Evolutionary conservation across 768 basidiomycete genomes (phyloP).

Genomic region (Auricularia cornea): DNA sequence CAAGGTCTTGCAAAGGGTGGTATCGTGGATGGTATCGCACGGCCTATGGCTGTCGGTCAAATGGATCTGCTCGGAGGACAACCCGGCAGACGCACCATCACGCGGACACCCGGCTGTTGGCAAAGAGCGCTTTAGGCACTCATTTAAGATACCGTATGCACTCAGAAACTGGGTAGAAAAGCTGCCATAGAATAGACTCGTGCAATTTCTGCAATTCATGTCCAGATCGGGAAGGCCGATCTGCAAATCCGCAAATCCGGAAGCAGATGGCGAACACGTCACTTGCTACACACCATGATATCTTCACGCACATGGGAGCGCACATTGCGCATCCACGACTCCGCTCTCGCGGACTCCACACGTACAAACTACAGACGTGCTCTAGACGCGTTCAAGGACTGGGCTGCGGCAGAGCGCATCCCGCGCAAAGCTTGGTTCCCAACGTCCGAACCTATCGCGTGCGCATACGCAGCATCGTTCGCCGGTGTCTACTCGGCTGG

Average conservation of each 20-base stretch:
- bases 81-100: neutral
- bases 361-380: too few relatives aligned
- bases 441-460: neutral
- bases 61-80: neutral
- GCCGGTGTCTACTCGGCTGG: neutral
- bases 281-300: too few relatives aligned
- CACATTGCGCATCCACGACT: neutral
- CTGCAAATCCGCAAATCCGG: too few relatives aligned
- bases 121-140: neutral
- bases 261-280: too few relatives aligned
- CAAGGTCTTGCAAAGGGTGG: neutral
- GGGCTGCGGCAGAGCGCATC: neutral
- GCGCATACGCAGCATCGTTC: neutral
- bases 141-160: neutral
- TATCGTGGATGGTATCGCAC: neutral
- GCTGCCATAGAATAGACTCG: neutral
- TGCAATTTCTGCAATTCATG: too few relatives aligned
- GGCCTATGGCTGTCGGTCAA: neutral
- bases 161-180: neutral
- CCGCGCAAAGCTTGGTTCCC: neutral
- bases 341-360: neutral
- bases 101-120: neutral
- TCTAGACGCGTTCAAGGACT: too few relatives aligned
- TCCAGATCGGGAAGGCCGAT: too few relatives aligned
- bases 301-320: neutral